Percentiles rank a stretch among this genome's conserved stretches.
phyloP scores from a whole-genome alignment of 1,284 basidiomycete genomes.

The Amylostereum areolatum region DNA sequence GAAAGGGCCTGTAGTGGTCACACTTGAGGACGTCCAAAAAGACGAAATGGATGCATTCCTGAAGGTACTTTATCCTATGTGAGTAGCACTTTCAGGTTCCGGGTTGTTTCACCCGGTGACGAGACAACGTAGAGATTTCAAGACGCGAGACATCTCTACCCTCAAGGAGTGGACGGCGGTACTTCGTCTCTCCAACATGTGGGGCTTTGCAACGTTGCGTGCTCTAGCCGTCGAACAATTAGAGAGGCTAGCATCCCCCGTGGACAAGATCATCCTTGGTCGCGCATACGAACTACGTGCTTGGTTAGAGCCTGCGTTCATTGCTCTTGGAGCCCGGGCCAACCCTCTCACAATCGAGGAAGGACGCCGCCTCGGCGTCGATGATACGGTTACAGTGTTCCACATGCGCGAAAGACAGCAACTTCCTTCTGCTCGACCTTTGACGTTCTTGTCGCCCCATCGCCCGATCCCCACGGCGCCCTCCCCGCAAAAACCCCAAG shows the following conservation, averaged over 20 bases:
- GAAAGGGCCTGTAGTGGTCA: background rate
- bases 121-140: slow-evolving; percentile 18
- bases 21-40: slow-evolving; percentile 5
- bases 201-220: slow-evolving; percentile 27
- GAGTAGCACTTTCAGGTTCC: slow-evolving; percentile 9
- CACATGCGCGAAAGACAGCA: no score
- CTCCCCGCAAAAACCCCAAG: no score
- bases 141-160: slow-evolving; percentile 21
- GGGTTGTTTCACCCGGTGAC: background rate
- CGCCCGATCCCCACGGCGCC: no score
- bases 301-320: slow-evolving; percentile 28
- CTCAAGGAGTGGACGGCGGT: slow-evolving; percentile 32
- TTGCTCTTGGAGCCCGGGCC: slow-evolving; percentile 5
- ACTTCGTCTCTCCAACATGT: slow-evolving; percentile 27
- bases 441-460: no score
- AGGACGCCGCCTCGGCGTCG: slow-evolving; percentile 3
- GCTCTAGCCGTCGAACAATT: slow-evolving; percentile 28
- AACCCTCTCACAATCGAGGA: slow-evolving; percentile 7
- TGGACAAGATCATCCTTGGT: slow-evolving; percentile 29
- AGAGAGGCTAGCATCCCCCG: slow-evolving; percentile 18
- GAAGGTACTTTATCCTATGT: slow-evolving; percentile 20
- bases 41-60: slow-evolving; percentile 15
- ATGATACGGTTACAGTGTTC: background rate
- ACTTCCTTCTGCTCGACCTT: no score
- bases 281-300: slow-evolving; percentile 22